Evolutionary conservation across 306 rosid species (phyloP).

Genomic region (Albizia julibrissin): DNA sequence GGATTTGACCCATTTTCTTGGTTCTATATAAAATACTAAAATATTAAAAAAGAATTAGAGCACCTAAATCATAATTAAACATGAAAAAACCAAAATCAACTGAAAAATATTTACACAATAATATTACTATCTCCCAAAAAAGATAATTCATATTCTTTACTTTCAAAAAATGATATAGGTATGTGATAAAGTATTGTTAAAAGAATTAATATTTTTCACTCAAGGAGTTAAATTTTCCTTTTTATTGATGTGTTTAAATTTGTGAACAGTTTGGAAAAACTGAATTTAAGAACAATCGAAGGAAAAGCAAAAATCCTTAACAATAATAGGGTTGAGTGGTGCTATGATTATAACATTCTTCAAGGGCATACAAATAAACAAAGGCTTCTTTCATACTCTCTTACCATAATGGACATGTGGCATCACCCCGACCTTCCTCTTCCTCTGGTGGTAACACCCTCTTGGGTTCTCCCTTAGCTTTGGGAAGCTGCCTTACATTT

Average conservation of each 20-base stretch:
- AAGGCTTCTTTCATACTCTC: conserved; percentile 26
- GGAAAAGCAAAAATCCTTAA: conserved; percentile 49
- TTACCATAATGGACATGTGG: neutral
- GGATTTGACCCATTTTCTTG: too few relatives aligned
- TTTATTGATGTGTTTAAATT: neutral
- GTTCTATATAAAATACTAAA: too few relatives aligned
- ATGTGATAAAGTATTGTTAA: neutral
- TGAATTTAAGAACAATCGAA: conserved; percentile 27
- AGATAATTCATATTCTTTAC: neutral
- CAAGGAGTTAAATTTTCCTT: neutral
- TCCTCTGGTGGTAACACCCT: neutral
- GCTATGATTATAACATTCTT: conserved; percentile 36
- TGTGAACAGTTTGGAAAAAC: conserved; percentile 36
- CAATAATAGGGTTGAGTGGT: conserved; percentile 43
- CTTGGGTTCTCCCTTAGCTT: conserved; percentile 23
- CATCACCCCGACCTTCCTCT: neutral
- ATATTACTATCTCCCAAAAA: neutral
- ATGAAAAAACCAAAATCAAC: too few relatives aligned
- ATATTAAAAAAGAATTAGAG: too few relatives aligned
- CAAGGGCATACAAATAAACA: neutral
- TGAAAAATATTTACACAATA: neutral
- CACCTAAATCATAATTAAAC: neutral
- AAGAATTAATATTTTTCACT: too few relatives aligned
- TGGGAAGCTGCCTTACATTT: conserved; percentile 28
- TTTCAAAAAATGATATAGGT: neutral